These are phyloP conservation scores for Cyberlindnera meyerae DNA, from an alignment of 805 yeast species.

Conservation along the genomic window DNA sequence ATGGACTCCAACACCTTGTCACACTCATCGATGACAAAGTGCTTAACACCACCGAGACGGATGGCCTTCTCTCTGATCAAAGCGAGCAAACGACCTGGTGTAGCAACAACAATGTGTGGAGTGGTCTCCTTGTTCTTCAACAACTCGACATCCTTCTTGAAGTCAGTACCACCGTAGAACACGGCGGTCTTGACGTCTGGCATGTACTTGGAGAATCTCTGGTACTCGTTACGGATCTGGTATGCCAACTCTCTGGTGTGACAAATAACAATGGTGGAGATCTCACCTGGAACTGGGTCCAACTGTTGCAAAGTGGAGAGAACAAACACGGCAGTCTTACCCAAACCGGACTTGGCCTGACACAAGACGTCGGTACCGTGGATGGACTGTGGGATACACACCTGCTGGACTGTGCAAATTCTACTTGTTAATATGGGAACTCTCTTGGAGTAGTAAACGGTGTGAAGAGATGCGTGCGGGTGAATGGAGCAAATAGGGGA, in stretches of 20 bases:
- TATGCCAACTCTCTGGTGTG: slow-evolving; percentile 99
- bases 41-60: slow-evolving; percentile 83
- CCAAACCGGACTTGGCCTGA: slow-evolving; percentile 99
- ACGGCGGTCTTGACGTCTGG: slow-evolving; percentile 97
- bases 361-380: slow-evolving; percentile 97
- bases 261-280: slow-evolving; percentile 89
- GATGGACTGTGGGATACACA: slow-evolving; percentile 95
- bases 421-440: slow-evolving; percentile 12
- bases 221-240: slow-evolving; percentile 95
- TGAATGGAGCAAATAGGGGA: too few relatives aligned
- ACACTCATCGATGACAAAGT: slow-evolving; percentile 96
- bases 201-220: slow-evolving; percentile 96
- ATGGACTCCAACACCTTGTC: slow-evolving; percentile 90
- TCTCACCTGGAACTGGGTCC: slow-evolving; percentile 96
- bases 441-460: too few relatives aligned
- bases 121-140: slow-evolving; percentile 88
- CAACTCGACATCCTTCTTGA: slow-evolving; percentile 77
- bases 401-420: slow-evolving; percentile 96
- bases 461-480: slow-evolving; percentile 26
- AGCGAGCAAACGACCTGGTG: slow-evolving; percentile 97
- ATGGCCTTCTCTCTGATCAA: slow-evolving; percentile 87
- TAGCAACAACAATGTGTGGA: slow-evolving; percentile 96
- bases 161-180: slow-evolving; percentile 92
- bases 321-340: slow-evolving; percentile 98
- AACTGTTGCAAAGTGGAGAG: slow-evolving; percentile 93